Base-by-base conservation (phyloP, 2,329 filamentous ascomycete species). In the Xylaria arbuscula region DNA sequence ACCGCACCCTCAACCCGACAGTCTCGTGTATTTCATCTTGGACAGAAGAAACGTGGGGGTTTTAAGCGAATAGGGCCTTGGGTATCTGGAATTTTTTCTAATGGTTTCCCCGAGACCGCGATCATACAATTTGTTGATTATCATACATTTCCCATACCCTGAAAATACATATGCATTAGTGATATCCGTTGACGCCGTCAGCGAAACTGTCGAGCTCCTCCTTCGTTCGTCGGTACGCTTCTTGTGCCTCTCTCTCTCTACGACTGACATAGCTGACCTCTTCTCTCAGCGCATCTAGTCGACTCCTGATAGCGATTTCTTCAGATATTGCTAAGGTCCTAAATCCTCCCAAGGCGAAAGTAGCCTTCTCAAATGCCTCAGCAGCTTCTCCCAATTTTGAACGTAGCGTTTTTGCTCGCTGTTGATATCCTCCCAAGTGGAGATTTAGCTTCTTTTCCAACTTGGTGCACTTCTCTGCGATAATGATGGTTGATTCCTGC, bases 371-470 rank as follows among this genome's bases (percentile, higher is more conserved):
- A 15, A 98, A 84, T 2, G 92, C 92, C 22, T 89, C 87, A 32
- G 89, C 88, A 1, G 93, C 93, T 72, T 94, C 92, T 19, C 82
- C 80, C 70, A 97, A 92, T 83, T 97, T 98, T 68, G 90, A 87
- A 24, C 89, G 88, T 32, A 99, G 86, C 73, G 89, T 90, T 80
- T 94, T 94, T 40, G 93, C 90, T 38, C 96, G 91, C 73, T 94
- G 90, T 78, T 94, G 90, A 81, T 99, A 99, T 15, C 96, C 96
- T 28, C 94, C 94, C 2, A 97, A 89, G 75, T 96, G 91, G 62
- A 97, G 85, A 0, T 86, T 85, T n/a, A 99, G 87, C 81, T 96
- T 98, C 87, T 97, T 97, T 81, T 98, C 94, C 1, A 97, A 84
- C 80, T 95, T 97, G 77, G 93, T 93, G 62, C 92, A 93, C 66